These are phyloP conservation scores for Podospora pseudoanserina DNA, from an alignment of 495 filamentous ascomycete species.

Conservation along the genomic window DNA sequence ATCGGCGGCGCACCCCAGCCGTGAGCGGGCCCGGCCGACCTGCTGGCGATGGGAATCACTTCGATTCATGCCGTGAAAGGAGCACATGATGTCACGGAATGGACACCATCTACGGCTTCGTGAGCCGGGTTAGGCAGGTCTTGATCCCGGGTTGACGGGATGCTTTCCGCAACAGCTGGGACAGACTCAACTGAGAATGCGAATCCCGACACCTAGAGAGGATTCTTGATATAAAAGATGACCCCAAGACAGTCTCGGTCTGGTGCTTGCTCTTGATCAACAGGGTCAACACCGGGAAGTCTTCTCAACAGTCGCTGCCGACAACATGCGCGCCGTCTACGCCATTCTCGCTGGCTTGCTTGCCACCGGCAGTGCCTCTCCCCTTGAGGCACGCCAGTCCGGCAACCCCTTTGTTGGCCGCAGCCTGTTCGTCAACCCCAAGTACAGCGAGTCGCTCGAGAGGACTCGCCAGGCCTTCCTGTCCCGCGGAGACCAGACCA, in stretches of 20 bases:
- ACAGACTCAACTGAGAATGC: background rate
- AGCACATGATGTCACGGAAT: slow-evolving; percentile 3
- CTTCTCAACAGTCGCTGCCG: background rate
- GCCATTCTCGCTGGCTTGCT: slow-evolving; percentile 15
- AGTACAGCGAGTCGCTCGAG: slow-evolving; percentile 48
- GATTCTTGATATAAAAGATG: background rate
- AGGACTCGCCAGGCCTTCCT: slow-evolving; percentile 44
- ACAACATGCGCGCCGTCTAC: slow-evolving; percentile 8
- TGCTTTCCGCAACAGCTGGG: background rate
- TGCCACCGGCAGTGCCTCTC: slow-evolving; percentile 11
- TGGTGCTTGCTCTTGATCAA: background rate
- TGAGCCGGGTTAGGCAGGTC: background rate
- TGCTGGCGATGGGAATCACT: background rate
- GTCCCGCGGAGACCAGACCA: slow-evolving; percentile 42
- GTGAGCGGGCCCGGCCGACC: slow-evolving; percentile 2
- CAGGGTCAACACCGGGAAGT: background rate
- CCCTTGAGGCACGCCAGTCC: slow-evolving; percentile 14
- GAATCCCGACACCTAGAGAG: background rate
- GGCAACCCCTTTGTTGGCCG: slow-evolving; percentile 51
- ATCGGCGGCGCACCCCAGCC: slow-evolving; percentile 1
- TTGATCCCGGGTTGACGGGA: background rate
- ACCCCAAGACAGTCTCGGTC: background rate
- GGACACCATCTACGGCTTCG: background rate
- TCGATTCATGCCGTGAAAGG: background rate
- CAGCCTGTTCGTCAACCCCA: slow-evolving; percentile 50